Evolutionary conservation across 257 asterid genomes (phyloP).

Genomic region (Rhazya stricta): DNA sequence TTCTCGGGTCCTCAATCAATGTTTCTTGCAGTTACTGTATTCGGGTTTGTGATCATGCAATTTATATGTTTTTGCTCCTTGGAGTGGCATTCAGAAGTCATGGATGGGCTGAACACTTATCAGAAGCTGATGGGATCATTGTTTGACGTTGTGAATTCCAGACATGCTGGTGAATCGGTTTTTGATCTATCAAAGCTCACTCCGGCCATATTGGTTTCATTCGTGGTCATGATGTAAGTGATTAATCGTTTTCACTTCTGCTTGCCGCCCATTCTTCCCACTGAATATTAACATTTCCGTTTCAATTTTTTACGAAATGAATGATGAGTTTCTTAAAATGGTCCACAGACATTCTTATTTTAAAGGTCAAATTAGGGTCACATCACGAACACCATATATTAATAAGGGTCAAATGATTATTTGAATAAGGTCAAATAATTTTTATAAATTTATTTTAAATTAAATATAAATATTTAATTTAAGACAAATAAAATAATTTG

Average conservation of each 20-base stretch:
- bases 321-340: too few relatives aligned
- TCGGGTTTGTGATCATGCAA: conserved; percentile 34
- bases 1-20: conserved; percentile 15
- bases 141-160: conserved; percentile 46
- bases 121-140: conserved; percentile 44
- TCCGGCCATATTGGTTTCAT: conserved; percentile 35
- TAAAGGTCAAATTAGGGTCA: too few relatives aligned
- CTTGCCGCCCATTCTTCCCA: background rate
- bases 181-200: conserved; percentile 36
- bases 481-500: too few relatives aligned
- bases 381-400: too few relatives aligned
- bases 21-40: conserved; percentile 26
- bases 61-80: conserved; percentile 29
- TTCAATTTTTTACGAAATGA: too few relatives aligned
- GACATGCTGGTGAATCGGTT: conserved; percentile 50
- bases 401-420: too few relatives aligned
- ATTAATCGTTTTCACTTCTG: background rate
- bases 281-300: too few relatives aligned
- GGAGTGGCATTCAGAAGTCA: conserved; percentile 35
- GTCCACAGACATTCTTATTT: too few relatives aligned
- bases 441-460: too few relatives aligned
- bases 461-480: too few relatives aligned
- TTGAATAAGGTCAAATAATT: too few relatives aligned
- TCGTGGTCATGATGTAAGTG: conserved; percentile 51
- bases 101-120: conserved; percentile 24